Percentiles rank a stretch among this genome's conserved stretches.
phyloP scores from a whole-genome alignment of 176 grass and related monocot species.

The Musa troglodytarum region DNA sequence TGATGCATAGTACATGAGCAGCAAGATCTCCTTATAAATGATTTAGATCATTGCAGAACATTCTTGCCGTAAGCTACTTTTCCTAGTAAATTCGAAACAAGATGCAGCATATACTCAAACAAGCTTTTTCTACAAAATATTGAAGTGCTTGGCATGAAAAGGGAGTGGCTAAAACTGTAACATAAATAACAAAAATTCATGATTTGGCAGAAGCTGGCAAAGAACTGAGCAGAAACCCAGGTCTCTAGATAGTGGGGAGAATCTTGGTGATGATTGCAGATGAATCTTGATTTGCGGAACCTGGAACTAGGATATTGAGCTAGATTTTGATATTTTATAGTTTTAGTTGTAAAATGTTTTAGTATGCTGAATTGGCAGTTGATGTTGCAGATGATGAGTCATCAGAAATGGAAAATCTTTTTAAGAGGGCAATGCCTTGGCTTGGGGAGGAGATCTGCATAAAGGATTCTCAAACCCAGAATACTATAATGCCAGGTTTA shows the following conservation, averaged over 20 bases:
- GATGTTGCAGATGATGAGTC: conserved; percentile 65
- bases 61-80: background rate
- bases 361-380: conserved; percentile 15
- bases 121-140: background rate
- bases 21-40: background rate
- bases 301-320: background rate
- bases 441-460: conserved; percentile 90
- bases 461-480: conserved; percentile 78
- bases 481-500: conserved; percentile 61
- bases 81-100: background rate
- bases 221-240: background rate
- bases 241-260: background rate
- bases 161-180: background rate
- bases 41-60: background rate
- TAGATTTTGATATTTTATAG: background rate
- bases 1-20: background rate
- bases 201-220: background rate
- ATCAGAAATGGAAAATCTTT: conserved; percentile 80
- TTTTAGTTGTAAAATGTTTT: conserved; percentile 14
- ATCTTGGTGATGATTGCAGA: background rate
- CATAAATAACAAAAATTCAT: background rate
- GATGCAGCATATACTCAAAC: background rate
- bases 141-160: background rate
- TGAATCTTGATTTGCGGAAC: background rate
- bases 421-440: conserved; percentile 98